These are phyloP conservation scores for Ceratobasidium theobromae DNA, from an alignment of 1,284 basidiomycete species.

Conservation along the genomic window DNA sequence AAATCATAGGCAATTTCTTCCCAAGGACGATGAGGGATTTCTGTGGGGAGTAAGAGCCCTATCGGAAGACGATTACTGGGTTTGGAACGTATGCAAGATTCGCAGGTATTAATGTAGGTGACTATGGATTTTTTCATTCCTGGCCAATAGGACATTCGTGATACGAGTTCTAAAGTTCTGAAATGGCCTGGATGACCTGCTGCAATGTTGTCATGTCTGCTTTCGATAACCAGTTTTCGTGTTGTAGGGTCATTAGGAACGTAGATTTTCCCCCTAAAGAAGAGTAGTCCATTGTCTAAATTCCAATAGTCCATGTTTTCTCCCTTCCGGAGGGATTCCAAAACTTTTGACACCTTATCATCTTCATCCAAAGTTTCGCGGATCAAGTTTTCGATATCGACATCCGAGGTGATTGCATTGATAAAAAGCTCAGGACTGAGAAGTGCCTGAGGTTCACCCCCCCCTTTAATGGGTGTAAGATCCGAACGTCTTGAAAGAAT, in stretches of 20 bases:
- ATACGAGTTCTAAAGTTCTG: neutral
- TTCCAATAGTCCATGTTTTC: neutral
- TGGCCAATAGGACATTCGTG: constrained; percentile 34
- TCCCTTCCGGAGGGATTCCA: neutral
- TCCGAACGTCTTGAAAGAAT: constrained; percentile 38
- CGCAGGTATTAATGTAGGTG: constrained; percentile 37
- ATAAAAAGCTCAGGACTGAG: neutral
- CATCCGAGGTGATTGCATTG: neutral
- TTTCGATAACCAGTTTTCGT: neutral
- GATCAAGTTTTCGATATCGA: neutral
- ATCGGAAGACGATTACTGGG: constrained; percentile 16
- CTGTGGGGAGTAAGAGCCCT: constrained; percentile 35
- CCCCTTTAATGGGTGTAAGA: constrained; percentile 2
- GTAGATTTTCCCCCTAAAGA: neutral
- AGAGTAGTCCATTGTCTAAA: neutral
- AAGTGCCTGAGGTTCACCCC: neutral
- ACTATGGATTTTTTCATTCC: constrained; percentile 31
- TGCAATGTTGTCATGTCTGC: neutral
- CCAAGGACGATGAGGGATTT: constrained; percentile 35
- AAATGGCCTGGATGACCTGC: neutral
- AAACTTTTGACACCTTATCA: neutral
- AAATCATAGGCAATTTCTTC: constrained; percentile 23
- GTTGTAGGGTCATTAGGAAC: neutral
- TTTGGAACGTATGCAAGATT: constrained; percentile 36
- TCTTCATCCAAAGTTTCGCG: neutral